phyloP scores from a whole-genome alignment of 2,329 filamentous ascomycete genomes.

The Tolypocladium sp. region DNA sequence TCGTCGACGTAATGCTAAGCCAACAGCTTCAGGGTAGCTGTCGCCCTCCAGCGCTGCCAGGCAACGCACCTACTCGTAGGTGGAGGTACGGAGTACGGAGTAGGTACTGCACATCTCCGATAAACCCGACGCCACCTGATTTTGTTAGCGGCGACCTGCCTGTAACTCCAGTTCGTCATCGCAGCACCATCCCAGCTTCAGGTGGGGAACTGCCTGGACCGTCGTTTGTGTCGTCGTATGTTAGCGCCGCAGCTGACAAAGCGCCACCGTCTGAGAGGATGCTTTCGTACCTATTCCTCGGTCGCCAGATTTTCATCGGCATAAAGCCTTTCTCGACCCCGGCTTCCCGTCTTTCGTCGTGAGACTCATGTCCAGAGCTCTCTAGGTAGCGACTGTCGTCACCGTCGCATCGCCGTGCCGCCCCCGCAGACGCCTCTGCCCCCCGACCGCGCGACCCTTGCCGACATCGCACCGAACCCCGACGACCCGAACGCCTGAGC shows the following conservation, averaged over 20 bases:
- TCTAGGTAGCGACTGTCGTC: not conserved
- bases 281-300: not conserved
- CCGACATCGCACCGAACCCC: slow-evolving; percentile 1
- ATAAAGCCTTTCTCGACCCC: not conserved
- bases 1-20: not conserved
- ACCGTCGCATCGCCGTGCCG: not conserved
- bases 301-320: not conserved
- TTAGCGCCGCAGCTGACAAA: slow-evolving; percentile 8
- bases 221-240: not conserved
- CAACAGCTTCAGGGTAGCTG: not conserved
- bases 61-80: not conserved
- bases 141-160: not conserved
- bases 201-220: not conserved
- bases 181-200: not conserved
- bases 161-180: not conserved
- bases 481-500: slow-evolving; percentile 10
- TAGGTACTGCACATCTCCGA: slow-evolving; percentile 1
- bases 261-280: not conserved
- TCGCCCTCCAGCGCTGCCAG: no score
- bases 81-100: not conserved
- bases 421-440: not conserved
- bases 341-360: not conserved
- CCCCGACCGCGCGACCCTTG: not conserved
- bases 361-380: not conserved
- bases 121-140: not conserved